These are phyloP conservation scores for Pseudoturritis turrita DNA, from an alignment of 345 rosid species.

Conservation along the genomic window DNA sequence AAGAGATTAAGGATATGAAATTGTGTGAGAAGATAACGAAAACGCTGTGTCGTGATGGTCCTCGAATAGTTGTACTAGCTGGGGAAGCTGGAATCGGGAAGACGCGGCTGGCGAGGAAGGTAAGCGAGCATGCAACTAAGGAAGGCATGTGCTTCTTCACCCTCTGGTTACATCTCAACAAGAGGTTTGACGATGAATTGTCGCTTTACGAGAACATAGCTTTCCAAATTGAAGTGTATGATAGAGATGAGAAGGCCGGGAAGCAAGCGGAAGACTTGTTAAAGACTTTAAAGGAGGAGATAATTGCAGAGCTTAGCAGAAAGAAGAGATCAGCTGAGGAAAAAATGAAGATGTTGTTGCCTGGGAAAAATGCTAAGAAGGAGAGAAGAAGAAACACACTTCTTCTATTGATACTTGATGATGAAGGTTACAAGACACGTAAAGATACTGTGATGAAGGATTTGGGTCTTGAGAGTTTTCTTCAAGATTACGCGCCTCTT, in stretches of 20 bases:
- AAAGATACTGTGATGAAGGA: neutral
- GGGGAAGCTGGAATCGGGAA: constrained; percentile 7
- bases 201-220: constrained; percentile 30
- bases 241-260: neutral
- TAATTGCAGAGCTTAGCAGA: neutral
- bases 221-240: constrained; percentile 25
- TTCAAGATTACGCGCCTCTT: neutral
- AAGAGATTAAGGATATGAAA: neutral
- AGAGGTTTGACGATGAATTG: neutral
- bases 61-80: neutral
- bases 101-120: neutral
- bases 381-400: neutral
- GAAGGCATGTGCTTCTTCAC: neutral
- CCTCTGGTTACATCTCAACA: neutral
- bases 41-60: neutral
- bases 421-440: neutral
- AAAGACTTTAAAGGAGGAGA: neutral
- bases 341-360: neutral
- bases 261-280: neutral
- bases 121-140: neutral
- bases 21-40: neutral
- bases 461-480: neutral
- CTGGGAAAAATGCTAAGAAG: neutral
- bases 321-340: neutral
- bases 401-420: constrained; percentile 42